Percentiles rank a stretch among this genome's conserved stretches.
Conservation (phyloP, 2,329 filamentous ascomycete genomes). For the Neocucurbitaria cava region DNA sequence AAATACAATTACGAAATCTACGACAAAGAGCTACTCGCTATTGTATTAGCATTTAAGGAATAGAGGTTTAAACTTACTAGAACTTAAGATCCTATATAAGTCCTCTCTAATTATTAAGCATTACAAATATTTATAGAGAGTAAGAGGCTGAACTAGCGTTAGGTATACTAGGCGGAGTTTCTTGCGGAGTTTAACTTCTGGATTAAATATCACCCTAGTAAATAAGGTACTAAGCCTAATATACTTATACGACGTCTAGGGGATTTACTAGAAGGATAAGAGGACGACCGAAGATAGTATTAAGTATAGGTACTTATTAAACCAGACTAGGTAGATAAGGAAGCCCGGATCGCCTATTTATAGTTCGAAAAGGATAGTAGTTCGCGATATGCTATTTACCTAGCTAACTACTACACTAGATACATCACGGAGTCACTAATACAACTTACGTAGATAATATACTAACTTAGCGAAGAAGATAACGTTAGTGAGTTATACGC, state of each 20-base stretch:
- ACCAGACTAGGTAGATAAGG: too few species aligned
- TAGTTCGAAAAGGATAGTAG: too few species aligned
- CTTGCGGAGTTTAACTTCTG: not conserved
- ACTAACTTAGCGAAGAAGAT: too few species aligned
- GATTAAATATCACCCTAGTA: not conserved
- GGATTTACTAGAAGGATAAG: not conserved
- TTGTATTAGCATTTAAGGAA: conserved; percentile 34
- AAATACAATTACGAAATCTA: conserved; percentile 46
- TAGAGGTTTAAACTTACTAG: conserved; percentile 16
- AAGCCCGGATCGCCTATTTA: too few species aligned
- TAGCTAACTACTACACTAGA: too few species aligned
- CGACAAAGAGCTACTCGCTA: conserved; percentile 46
- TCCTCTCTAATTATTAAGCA: conserved; percentile 38
- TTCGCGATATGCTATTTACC: too few species aligned
- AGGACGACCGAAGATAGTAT: not conserved
- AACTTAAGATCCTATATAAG: conserved; percentile 24
- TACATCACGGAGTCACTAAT: too few species aligned
- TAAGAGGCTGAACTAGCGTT: conserved; percentile 28
- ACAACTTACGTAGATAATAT: too few species aligned
- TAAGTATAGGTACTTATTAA: not conserved
- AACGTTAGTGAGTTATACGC: too few species aligned
- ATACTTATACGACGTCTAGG: not conserved
- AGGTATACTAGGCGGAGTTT: conserved; percentile 27
- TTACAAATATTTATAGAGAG: conserved; percentile 37
- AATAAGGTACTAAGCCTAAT: not conserved